A percentile compares a stretch with the other conserved stretches of the same genome.
Conservation (phyloP, 2,329 filamentous ascomycete genomes). For the Pseudocercospora macadamiae region DNA sequence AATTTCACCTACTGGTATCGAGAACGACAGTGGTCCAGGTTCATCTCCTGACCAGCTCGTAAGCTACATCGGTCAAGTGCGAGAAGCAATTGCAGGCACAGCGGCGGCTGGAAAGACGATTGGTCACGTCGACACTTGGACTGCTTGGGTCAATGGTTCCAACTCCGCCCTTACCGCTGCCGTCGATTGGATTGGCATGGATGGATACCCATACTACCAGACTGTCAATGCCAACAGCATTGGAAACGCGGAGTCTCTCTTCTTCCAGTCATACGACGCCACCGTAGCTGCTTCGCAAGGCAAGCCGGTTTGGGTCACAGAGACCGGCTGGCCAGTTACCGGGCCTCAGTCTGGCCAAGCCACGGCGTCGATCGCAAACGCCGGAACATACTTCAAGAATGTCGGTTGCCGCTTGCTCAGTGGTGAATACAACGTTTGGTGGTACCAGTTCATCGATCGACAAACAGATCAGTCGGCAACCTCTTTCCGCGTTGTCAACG, state of each 20-base stretch:
- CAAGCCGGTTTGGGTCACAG: conserved; percentile 82
- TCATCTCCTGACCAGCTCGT: conserved; percentile 64
- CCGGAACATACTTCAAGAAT: conserved; percentile 75
- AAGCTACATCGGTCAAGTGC: conserved; percentile 71
- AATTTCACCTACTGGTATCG: conserved; percentile 68
- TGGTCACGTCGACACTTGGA: conserved; percentile 66
- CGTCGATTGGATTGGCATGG: conserved; percentile 78
- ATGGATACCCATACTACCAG: conserved; percentile 85
- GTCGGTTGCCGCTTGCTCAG: conserved; percentile 71
- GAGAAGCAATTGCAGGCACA: conserved; percentile 65
- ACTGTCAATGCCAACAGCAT: conserved; percentile 68
- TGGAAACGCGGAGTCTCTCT: conserved; percentile 65
- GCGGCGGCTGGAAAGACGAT: conserved; percentile 57
- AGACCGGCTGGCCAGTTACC: conserved; percentile 82
- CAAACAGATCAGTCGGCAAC: conserved; percentile 41
- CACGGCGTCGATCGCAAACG: conserved; percentile 66
- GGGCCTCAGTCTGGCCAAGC: conserved; percentile 66
- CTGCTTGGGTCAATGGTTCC: conserved; percentile 68
- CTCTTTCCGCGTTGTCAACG: conserved; percentile 37
- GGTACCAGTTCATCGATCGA: conserved; percentile 64
- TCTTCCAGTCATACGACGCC: conserved; percentile 65
- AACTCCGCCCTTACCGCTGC: conserved; percentile 71
- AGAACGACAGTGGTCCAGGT: conserved; percentile 65
- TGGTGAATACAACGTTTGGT: conserved; percentile 65
- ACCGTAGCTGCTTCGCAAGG: conserved; percentile 63